Percentiles rank a stretch among this genome's conserved stretches.
Conservation (phyloP, 2,329 filamentous ascomycete species). For the Curvularia hawaiiensis region DNA sequence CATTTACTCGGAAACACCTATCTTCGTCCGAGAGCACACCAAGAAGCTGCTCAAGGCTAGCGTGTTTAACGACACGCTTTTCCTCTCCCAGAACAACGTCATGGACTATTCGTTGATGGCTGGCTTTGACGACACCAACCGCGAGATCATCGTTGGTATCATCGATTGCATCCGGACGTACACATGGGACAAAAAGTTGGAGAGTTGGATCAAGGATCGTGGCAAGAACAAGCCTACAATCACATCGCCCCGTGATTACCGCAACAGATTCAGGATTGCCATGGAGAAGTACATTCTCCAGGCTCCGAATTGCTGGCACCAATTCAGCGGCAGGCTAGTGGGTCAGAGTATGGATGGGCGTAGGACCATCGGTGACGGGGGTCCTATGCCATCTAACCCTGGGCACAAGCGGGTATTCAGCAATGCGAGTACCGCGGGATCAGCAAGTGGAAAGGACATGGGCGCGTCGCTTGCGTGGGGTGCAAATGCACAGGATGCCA, state of each 20-base stretch:
- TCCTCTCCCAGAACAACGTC: slow-evolving; percentile 91
- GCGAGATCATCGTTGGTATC: slow-evolving; percentile 94
- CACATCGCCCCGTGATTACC: slow-evolving; percentile 96
- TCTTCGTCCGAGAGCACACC: slow-evolving; percentile 94
- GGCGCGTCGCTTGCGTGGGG: slow-evolving; percentile 6
- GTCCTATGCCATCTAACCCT: slow-evolving; percentile 2
- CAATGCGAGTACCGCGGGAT: slow-evolving; percentile 9
- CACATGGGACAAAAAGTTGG: slow-evolving; percentile 99
- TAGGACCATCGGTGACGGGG: slow-evolving; percentile 18
- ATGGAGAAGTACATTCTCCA: slow-evolving; percentile 90
- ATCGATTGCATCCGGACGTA: slow-evolving; percentile 98
- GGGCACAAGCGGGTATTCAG: slow-evolving; percentile 27
- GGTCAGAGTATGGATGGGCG: slow-evolving; percentile 24
- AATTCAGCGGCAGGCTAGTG: slow-evolving; percentile 55
- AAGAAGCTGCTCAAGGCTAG: slow-evolving; percentile 91
- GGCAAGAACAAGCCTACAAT: slow-evolving; percentile 90
- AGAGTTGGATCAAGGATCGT: slow-evolving; percentile 98
- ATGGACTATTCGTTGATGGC: slow-evolving; percentile 99
- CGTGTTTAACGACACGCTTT: slow-evolving; percentile 97
- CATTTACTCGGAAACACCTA: slow-evolving; percentile 87
- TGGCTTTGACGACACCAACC: slow-evolving; percentile 86
- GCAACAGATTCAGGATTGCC: slow-evolving; percentile 91
- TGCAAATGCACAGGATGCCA: background rate
- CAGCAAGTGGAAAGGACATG: slow-evolving; percentile 3
- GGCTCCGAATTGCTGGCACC: slow-evolving; percentile 77